These are phyloP conservation scores for Alternaria sp. DNA, from an alignment of 2,329 filamentous ascomycete species.

Conservation along the genomic window DNA sequence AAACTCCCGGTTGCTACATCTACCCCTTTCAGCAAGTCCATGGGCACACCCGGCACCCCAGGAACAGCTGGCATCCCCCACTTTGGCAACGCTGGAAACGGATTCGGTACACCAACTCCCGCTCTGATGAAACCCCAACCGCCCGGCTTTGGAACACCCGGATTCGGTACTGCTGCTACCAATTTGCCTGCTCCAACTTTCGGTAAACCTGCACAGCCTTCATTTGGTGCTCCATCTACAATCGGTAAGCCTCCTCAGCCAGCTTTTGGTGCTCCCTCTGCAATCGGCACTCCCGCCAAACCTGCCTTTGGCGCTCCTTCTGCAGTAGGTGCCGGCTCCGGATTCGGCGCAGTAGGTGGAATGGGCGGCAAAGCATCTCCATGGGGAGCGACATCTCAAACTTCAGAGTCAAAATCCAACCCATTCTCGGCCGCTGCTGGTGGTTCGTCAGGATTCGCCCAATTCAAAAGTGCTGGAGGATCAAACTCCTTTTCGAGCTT, in stretches of 20 bases:
- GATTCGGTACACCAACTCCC: slow-evolving; percentile 11
- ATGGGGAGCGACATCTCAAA: slow-evolving; percentile 31
- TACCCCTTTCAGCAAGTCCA: slow-evolving; percentile 18
- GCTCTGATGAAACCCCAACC: slow-evolving; percentile 17
- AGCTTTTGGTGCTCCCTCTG: slow-evolving; percentile 23
- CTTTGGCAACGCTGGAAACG: slow-evolving; percentile 9
- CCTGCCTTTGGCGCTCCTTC: slow-evolving; percentile 39
- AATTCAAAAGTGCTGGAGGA: slow-evolving; percentile 29
- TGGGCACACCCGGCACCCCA: slow-evolving; percentile 29
- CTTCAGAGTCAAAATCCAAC: slow-evolving; percentile 31
- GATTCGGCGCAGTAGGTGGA: slow-evolving; percentile 34
- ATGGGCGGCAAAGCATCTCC: slow-evolving; percentile 27
- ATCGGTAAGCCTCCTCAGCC: slow-evolving; percentile 24
- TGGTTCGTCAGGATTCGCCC: slow-evolving; percentile 39
- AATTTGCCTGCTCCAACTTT: slow-evolving; percentile 20
- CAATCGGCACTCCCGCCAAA: slow-evolving; percentile 18
- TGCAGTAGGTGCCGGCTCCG: slow-evolving; percentile 22
- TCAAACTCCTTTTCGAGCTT: slow-evolving; percentile 26
- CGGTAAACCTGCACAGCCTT: slow-evolving; percentile 24
- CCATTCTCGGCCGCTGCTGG: slow-evolving; percentile 42
- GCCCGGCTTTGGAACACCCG: slow-evolving; percentile 33
- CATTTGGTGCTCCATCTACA: slow-evolving; percentile 24
- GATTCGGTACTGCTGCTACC: slow-evolving; percentile 21
- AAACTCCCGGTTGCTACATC: slow-evolving; percentile 15
- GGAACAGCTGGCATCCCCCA: slow-evolving; percentile 26